Base-by-base conservation (phyloP, 768 basidiomycete species). In the Mycena galericulata region DNA sequence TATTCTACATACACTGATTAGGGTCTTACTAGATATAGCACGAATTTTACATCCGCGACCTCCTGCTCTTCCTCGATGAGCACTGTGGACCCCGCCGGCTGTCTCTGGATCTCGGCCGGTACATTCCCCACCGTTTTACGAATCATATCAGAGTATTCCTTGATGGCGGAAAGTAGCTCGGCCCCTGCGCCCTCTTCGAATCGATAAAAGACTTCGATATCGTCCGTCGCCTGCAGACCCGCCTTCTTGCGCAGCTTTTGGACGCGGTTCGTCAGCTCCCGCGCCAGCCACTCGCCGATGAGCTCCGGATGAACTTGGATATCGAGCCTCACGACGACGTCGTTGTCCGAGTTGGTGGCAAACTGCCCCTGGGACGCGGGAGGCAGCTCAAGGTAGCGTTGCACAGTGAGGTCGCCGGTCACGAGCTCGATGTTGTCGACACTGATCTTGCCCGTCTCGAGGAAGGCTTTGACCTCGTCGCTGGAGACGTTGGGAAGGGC, bases 241-340 rank as follows among this genome's bases (percentile, higher is more conserved):
- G 96, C 96, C 80, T 96, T 95, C 84, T 99, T 99, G 73, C 98
- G 87, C 67, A 98, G 83, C 77, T 94, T 95, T 83, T 99, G 98
- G 46, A 98, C 91, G 60, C 97, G 92, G 72, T 96, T 97, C 70
- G 93, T 92, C 71, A 98, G 79, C 79, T 97, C 95, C 49, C 98
- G 89, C 50, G 94, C 91, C 27, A 96, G 85, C 85, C 95, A 96
- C 83, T 98, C 94, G 56, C 89, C 85, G 78, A 91, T 89, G 47
- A 99, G 87, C 69, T 98, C 95, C 0, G 92, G 87, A 74, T 98
- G 94, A 50, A 92, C 87, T 77, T 92, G 90, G 61, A 95, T 89
- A 79, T 99, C 98, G 43, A 99, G 89, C 51, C 97, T 87, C 68
- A 99, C 88, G 54, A 98, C 97, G 57, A 98, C 96, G 73, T 99